Evolutionary conservation across 148 eudicot genomes (phyloP).

Genomic region (Oxyria digyna): DNA sequence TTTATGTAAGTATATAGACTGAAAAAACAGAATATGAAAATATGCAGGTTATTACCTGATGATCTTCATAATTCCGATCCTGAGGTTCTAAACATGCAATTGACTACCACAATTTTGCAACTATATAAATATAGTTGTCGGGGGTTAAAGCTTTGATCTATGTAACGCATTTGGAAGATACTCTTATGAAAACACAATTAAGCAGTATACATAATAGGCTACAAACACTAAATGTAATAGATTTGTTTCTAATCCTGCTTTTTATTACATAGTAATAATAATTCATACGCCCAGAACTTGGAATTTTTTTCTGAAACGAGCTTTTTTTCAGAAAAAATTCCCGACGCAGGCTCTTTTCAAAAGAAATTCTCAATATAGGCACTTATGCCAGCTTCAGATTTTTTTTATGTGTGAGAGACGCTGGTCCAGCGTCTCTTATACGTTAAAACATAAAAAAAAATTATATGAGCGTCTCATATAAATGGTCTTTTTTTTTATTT

Average conservation of each 20-base stretch:
- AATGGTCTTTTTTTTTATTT: no score
- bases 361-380: no score
- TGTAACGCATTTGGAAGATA: not conserved
- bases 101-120: not conserved
- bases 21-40: not conserved
- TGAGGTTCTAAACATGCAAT: not conserved
- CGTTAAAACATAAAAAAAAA: no score
- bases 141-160: not conserved
- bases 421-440: no score
- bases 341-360: no score
- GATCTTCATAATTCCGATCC: not conserved
- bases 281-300: no score
- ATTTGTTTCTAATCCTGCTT: not conserved
- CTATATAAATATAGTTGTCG: not conserved
- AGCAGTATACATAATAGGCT: not conserved
- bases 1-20: not conserved
- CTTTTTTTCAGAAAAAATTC: no score
- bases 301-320: no score
- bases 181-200: not conserved
- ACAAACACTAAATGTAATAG: not conserved
- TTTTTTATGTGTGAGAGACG: no score
- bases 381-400: no score
- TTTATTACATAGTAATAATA: no score
- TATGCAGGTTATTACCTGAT: not conserved
- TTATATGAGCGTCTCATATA: no score